phyloP scores from a whole-genome alignment of 2,329 filamentous ascomycete species.

The Cladosporium sp. region DNA sequence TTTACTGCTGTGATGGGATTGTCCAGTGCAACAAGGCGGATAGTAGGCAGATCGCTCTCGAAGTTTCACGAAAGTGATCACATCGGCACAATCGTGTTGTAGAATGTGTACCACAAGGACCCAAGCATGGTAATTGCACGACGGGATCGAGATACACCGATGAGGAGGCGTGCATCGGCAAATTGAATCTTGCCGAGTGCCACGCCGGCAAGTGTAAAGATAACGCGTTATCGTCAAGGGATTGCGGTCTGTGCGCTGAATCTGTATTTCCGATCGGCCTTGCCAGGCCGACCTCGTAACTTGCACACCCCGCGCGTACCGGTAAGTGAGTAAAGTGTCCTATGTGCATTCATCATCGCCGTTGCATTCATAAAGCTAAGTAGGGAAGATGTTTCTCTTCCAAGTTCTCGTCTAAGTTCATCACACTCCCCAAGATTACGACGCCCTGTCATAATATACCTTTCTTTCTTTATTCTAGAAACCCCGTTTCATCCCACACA shows the following conservation, averaged over 20 bases:
- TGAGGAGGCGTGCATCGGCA: neutral
- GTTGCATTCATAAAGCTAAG: neutral
- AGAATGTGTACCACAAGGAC: neutral
- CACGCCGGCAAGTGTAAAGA: constrained; percentile 1
- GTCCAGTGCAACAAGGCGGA: neutral
- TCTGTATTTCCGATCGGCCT: neutral
- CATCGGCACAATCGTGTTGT: neutral
- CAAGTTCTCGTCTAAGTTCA: neutral
- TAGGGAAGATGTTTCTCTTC: neutral
- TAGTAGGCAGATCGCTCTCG: neutral
- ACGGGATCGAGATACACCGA: neutral
- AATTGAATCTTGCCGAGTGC: neutral
- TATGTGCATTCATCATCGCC: neutral
- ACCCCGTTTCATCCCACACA: neutral
- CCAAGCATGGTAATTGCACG: neutral
- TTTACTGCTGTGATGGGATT: neutral
- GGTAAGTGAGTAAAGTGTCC: neutral
- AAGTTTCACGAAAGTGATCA: neutral
- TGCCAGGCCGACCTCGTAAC: neutral
- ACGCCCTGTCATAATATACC: neutral
- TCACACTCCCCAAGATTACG: neutral
- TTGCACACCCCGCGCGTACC: neutral
- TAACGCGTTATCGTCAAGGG: neutral
- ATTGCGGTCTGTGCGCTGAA: neutral
- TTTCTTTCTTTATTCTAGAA: neutral